Conservation (phyloP, 2,329 filamentous ascomycete genomes). For the Fusarium humuli region DNA sequence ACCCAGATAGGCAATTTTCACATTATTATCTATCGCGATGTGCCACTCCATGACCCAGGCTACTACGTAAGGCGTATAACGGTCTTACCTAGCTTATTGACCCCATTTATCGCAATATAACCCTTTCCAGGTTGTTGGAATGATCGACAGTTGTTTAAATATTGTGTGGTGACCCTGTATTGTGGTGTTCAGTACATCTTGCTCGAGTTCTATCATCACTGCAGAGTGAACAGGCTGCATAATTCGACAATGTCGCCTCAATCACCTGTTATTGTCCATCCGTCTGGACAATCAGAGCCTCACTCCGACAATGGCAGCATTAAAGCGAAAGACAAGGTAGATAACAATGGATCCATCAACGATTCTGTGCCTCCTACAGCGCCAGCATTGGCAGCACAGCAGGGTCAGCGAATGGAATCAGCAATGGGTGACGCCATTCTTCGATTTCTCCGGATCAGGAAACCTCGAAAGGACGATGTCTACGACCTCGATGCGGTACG, state of each 20-base stretch:
- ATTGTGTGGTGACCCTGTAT: neutral
- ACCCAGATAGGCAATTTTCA: neutral
- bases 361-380: neutral
- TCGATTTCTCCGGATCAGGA: constrained; percentile 50
- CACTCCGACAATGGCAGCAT: neutral
- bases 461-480: constrained; percentile 42
- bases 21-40: neutral
- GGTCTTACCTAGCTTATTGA: neutral
- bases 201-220: neutral
- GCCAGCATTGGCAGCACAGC: constrained; percentile 44
- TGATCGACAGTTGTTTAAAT: neutral
- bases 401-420: constrained; percentile 48
- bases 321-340: neutral
- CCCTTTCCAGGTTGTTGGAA: neutral
- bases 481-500: constrained; percentile 44
- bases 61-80: neutral
- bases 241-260: neutral
- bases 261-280: neutral
- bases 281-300: neutral
- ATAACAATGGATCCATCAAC: neutral
- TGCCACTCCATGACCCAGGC: neutral
- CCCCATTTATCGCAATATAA: neutral
- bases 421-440: constrained; percentile 50
- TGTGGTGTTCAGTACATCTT: neutral
- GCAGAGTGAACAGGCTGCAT: neutral